Conservation (phyloP, 2,329 filamentous ascomycete genomes). For the Leptographium lundbergii region DNA sequence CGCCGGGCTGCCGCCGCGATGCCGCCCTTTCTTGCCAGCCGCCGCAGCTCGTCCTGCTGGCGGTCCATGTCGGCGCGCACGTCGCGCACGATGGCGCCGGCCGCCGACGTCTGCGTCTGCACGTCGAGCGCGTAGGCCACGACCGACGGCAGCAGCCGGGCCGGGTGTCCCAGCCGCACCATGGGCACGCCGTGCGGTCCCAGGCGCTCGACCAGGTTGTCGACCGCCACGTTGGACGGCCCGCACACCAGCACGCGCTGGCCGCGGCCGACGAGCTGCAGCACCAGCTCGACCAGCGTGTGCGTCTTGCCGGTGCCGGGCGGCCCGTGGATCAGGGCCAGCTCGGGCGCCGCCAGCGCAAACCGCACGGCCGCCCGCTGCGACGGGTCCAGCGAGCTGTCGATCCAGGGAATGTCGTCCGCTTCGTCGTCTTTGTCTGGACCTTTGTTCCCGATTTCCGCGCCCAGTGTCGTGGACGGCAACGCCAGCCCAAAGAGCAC, state of each 20-base stretch:
- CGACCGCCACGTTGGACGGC: constrained; percentile 91
- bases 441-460: too few species aligned
- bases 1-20: not conserved
- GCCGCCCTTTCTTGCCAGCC: constrained; percentile 28
- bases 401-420: constrained; percentile 44
- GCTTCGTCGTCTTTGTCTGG: constrained; percentile 22
- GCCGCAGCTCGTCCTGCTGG: not conserved
- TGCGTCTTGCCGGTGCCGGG: constrained; percentile 97
- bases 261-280: constrained; percentile 68
- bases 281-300: constrained; percentile 85
- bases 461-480: too few species aligned
- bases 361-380: constrained; percentile 66
- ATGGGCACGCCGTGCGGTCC: constrained; percentile 76
- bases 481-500: constrained; percentile 49
- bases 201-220: constrained; percentile 93
- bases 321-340: constrained; percentile 87
- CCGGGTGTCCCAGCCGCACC: constrained; percentile 83
- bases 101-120: constrained; percentile 79
- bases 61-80: constrained; percentile 86
- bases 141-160: constrained; percentile 76
- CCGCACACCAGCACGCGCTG: constrained; percentile 83
- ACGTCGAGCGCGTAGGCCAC: constrained; percentile 84
- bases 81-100: constrained; percentile 78
- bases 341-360: constrained; percentile 65
- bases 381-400: constrained; percentile 49